Percentiles rank a stretch among this genome's conserved stretches.
Conservation (phyloP, 1,284 basidiomycete genomes). For the Salmacisia buchloeana region DNA sequence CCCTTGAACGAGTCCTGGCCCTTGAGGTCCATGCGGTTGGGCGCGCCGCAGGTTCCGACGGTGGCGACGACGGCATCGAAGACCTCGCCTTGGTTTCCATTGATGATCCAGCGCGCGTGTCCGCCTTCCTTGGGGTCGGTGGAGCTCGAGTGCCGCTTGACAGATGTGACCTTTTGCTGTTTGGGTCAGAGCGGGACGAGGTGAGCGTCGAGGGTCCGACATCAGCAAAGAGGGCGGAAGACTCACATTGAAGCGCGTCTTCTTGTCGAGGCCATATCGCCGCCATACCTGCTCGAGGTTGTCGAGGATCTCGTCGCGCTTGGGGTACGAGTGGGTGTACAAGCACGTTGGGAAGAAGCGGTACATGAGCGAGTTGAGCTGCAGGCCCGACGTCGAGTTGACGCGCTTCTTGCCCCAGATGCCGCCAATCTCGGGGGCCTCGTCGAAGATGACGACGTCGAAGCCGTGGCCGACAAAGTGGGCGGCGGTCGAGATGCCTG, state of each 20-base stretch:
- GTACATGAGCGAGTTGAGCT: conserved; percentile 62
- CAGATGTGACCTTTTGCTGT: conserved; percentile 26
- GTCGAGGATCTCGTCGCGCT: conserved; percentile 60
- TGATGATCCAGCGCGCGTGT: conserved; percentile 58
- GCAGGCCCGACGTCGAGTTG: conserved; percentile 61
- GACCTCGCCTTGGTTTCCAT: conserved; percentile 52
- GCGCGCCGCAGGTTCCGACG: conserved; percentile 61
- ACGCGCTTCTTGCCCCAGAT: conserved; percentile 60
- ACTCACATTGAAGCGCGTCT: conserved; percentile 56
- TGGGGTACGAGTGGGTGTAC: conserved; percentile 54
- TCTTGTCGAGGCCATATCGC: conserved; percentile 57
- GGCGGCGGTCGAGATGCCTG: conserved; percentile 48
- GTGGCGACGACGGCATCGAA: conserved; percentile 61
- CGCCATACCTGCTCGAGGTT: conserved; percentile 60
- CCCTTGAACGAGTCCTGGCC: conserved; percentile 56
- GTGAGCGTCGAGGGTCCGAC: not conserved
- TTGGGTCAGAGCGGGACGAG: not conserved
- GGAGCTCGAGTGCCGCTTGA: conserved; percentile 42
- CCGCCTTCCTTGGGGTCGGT: conserved; percentile 50
- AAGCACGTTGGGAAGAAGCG: conserved; percentile 47
- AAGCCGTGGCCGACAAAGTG: conserved; percentile 49
- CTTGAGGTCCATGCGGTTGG: conserved; percentile 56
- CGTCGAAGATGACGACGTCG: conserved; percentile 50
- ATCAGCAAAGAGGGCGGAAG: too few relatives aligned
- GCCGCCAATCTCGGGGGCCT: conserved; percentile 51